These are phyloP conservation scores for Nelumbo lutea DNA, from an alignment of 164 flowering plant species.

Conservation along the genomic window DNA sequence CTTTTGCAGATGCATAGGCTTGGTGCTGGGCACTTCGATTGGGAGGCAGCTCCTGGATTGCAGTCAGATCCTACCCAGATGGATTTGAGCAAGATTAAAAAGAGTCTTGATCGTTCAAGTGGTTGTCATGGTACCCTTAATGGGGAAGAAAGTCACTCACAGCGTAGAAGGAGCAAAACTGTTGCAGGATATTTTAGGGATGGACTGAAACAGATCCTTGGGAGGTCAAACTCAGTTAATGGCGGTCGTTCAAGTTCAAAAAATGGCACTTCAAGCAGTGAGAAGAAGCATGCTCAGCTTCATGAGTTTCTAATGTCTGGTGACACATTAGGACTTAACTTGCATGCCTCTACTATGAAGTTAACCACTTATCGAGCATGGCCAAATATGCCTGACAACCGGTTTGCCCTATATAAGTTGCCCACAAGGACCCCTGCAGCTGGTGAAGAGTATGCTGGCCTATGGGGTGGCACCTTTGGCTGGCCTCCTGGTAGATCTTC, in stretches of 20 bases:
- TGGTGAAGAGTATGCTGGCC: conserved; percentile 68
- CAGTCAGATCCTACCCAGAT: conserved; percentile 36
- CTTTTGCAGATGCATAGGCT: conserved; percentile 43
- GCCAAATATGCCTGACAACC: conserved; percentile 87
- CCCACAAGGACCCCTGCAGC: conserved; percentile 43
- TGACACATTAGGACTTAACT: conserved; percentile 53
- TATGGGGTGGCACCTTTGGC: conserved; percentile 94
- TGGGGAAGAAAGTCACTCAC: conserved; percentile 31
- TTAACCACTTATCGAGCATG: conserved; percentile 75
- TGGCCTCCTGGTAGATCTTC: conserved; percentile 86
- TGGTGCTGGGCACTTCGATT: conserved; percentile 30
- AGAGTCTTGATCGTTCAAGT: conserved; percentile 32
- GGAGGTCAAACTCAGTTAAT: conserved; percentile 42
- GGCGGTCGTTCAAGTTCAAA: conserved; percentile 21
- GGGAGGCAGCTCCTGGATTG: conserved; percentile 22
- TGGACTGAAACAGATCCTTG: conserved; percentile 52
- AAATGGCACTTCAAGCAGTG: conserved; percentile 45
- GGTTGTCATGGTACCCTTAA: conserved; percentile 19
- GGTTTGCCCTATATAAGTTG: conserved; percentile 84
- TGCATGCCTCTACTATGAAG: conserved; percentile 54
- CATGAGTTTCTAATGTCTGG: conserved; percentile 62
- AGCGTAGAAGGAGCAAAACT: conserved; percentile 36
- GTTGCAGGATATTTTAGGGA: conserved; percentile 47
- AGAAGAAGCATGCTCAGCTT: conserved; percentile 59
- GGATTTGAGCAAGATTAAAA: conserved; percentile 42